Base-by-base conservation (phyloP, 495 filamentous ascomycete genomes). In the Podospora australis region DNA sequence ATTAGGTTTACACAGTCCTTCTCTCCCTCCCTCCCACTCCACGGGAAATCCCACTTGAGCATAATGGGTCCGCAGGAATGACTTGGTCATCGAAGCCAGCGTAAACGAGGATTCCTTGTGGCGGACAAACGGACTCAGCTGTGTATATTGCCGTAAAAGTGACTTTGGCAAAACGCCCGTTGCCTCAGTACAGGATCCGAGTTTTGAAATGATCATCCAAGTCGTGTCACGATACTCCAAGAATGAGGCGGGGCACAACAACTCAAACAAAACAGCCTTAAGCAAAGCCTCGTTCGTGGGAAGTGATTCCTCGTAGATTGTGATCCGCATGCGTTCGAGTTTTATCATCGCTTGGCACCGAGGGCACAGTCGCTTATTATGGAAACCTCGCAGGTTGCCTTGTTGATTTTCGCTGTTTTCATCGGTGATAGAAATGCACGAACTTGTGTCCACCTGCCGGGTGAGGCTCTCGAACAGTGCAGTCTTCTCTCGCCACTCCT, bases 151-250 rank as follows among this genome's bases (percentile, higher is more conserved):
- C 3, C 21, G 32, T 1, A 68, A 38, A 4, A 46, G 24, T 10
- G 59, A 54, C 19, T 23, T 53, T 2, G 68, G 58, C 4, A 29
- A 17, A 13, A 43, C 9, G 0, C 36, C 25, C 1, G 6, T 20
- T 10, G 26, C 20, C 0, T 39, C 35, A 13, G 35, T 49, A 11
- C 54, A 50, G 22, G 54, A 47, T 11, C 56, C 63, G 2, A 69
- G 39, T 2, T 14, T 25, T 0, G 42, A 50, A 2, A 66, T 11
- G n/a, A 74, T 56, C 19, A 46, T 53, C 69, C 68, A 75, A 9
- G 71, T 77, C 2, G 61, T 58, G 47, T 78, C 65, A 4, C 76
- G 64, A 49, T 77, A 79, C 0, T 54, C 57, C 16, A 63, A 54
- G 7, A 77, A 59, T 6, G 48, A 55, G 6, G 47, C 16, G 3